Evolutionary conservation across 306 rosid genomes (phyloP), one percentile per base, ranked within the genome.

Genomic region (Geum urbanum): DNA sequence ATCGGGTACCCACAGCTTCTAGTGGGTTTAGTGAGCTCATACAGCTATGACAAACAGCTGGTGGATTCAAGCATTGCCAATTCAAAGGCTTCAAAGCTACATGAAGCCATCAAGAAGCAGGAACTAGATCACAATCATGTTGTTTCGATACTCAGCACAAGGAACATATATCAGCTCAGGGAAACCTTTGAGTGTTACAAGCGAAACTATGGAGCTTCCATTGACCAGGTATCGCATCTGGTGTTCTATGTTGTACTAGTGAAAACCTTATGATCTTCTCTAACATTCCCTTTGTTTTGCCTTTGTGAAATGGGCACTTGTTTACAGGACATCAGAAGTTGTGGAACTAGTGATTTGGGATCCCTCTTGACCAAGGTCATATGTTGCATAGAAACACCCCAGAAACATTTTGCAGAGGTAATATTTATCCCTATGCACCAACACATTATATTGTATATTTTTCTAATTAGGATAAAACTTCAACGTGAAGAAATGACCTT

Each of bases 391-490:
- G 91, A 83, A 7, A 53, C 73, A 55, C 97, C 99, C 0, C 91
- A 87, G 83, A 84, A 86, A 77, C 94, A 95, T 81, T 95, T 95
- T 76, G 99, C 99, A 5, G 74, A 82, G 99, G 99, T 95, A 72
- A 73, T 35, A 37, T 40, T 57, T 32, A 40, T 63, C 69, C 74
- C 35, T 32, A 13, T 16, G 16, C 9, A 22, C 20, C 39, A 66
- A 49, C 32, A 10, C 45, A 27, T 10, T 43, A 8, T 41, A 14
- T 22, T 22, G 24, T 44, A 32, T 37, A 40, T 35, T 22, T 32
- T 18, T 43, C 12, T 70, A 45, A 10, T 16, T 43, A 7, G 12
- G 67, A 44, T 13, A 43, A 11, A 40, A 44, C 48, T 61, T 61
- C 48, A 43, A 43, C 18, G 16, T 5, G n/a, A 4, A 63, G 72